Percentiles rank a stretch among this genome's conserved stretches.
Conservation (phyloP, 2,329 filamentous ascomycete species). For the Scytalidium lignicola region DNA sequence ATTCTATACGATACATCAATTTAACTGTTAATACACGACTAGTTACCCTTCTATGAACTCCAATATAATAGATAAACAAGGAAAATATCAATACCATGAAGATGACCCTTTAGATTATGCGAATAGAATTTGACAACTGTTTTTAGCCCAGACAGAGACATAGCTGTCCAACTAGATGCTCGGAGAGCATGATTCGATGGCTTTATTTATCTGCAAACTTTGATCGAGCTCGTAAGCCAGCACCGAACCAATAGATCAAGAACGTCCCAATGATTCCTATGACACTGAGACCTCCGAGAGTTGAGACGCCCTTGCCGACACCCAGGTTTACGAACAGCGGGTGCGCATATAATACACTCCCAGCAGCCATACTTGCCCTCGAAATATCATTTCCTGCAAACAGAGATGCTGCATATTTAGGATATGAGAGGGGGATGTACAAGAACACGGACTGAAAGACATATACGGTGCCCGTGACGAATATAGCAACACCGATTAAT, state of each 20-base stretch:
- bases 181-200: no score
- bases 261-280: slow-evolving; percentile 49
- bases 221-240: slow-evolving; percentile 8
- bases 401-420: slow-evolving; percentile 48
- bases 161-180: no score
- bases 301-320: slow-evolving; percentile 33
- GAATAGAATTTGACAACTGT: no score
- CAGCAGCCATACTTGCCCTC: slow-evolving; percentile 34
- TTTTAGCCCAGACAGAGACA: no score
- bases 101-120: no score
- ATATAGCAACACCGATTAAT: slow-evolving; percentile 49
- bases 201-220: slow-evolving; percentile 9
- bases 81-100: no score
- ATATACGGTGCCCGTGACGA: slow-evolving; percentile 46
- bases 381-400: slow-evolving; percentile 51
- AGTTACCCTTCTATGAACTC: no score
- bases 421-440: slow-evolving; percentile 51
- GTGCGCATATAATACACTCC: slow-evolving; percentile 36
- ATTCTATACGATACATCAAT: no score
- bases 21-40: no score
- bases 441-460: slow-evolving; percentile 52
- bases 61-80: no score
- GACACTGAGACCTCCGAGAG: slow-evolving; percentile 37
- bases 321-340: slow-evolving; percentile 39
- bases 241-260: slow-evolving; percentile 10